These are phyloP conservation scores for Sporothrix mexicana DNA, from an alignment of 2,329 filamentous ascomycete species.

Conservation along the genomic window DNA sequence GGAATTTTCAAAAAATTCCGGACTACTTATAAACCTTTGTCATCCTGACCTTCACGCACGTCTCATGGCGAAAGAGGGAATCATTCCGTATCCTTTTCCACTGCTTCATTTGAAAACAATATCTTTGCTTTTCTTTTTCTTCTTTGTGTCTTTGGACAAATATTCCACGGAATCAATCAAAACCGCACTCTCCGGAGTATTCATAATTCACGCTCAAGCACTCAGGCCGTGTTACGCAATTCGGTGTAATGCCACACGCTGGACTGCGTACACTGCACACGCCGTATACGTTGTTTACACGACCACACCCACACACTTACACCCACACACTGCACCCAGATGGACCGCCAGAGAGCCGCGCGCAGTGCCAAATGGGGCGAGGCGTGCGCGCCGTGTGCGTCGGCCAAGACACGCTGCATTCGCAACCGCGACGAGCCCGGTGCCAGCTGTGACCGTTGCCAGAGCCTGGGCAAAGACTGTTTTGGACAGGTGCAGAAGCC, in stretches of 20 bases:
- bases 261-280: too few relatives aligned
- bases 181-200: not conserved
- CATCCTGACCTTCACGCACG: not conserved
- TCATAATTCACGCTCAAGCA: not conserved
- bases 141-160: not conserved
- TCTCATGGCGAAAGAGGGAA: not conserved
- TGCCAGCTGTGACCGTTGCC: conserved; percentile 22
- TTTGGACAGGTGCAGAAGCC: conserved; percentile 13
- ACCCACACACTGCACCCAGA: not conserved
- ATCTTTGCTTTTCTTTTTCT: too few relatives aligned
- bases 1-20: conserved; percentile 9
- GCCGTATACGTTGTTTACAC: too few relatives aligned
- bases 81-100: not conserved
- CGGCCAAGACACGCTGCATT: conserved; percentile 25
- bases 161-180: conserved; percentile 10
- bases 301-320: not conserved
- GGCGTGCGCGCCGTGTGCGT: conserved; percentile 23
- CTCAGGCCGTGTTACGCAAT: not conserved
- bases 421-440: conserved; percentile 3
- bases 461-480: conserved; percentile 20
- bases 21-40: conserved; percentile 19
- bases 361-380: conserved; percentile 27
- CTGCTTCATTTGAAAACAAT: not conserved
- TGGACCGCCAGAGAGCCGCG: conserved; percentile 4
- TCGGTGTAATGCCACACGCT: not conserved